These are phyloP conservation scores for Chytridium lagenaria DNA, from an alignment of 371 early-diverging fungal genomes.

Conservation along the genomic window DNA sequence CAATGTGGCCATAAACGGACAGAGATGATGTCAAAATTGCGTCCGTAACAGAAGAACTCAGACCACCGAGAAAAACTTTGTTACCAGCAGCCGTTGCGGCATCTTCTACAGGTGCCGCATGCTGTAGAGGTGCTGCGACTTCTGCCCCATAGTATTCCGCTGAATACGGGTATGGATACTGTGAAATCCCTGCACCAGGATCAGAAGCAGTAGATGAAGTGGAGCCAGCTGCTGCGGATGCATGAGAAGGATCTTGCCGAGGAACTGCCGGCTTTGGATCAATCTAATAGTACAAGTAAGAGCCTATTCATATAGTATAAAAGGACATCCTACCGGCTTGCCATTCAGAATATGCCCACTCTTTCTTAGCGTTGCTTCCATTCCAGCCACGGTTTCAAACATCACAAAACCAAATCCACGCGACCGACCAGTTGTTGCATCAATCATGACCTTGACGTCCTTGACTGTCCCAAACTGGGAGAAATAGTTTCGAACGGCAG, in stretches of 20 bases:
- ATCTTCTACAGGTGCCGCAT: not conserved
- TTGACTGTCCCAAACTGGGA: constrained; percentile 59
- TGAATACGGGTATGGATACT: constrained; percentile 7
- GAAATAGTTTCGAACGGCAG: constrained; percentile 50
- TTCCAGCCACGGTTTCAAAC: constrained; percentile 64
- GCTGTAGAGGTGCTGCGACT: constrained; percentile 8
- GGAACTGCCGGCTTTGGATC: constrained; percentile 91
- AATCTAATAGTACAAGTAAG: constrained; percentile 57
- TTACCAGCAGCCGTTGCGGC: constrained; percentile 53
- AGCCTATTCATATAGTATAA: too few relatives aligned
- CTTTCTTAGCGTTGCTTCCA: not conserved
- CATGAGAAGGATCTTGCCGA: constrained; percentile 54
- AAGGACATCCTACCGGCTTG: constrained; percentile 6
- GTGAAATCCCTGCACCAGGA: not conserved
- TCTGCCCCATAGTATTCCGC: not conserved
- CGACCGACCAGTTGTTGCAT: constrained; percentile 74
- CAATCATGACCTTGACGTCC: constrained; percentile 86
- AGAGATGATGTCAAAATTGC: constrained; percentile 71
- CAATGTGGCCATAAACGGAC: constrained; percentile 57
- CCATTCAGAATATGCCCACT: constrained; percentile 8
- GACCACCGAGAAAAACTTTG: constrained; percentile 92
- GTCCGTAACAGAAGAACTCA: constrained; percentile 53
- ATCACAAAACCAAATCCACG: constrained; percentile 81
- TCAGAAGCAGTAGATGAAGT: not conserved
- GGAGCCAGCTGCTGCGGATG: not conserved